Base-by-base conservation (phyloP, 345 rosid species). In the Excoecaria agallocha region DNA sequence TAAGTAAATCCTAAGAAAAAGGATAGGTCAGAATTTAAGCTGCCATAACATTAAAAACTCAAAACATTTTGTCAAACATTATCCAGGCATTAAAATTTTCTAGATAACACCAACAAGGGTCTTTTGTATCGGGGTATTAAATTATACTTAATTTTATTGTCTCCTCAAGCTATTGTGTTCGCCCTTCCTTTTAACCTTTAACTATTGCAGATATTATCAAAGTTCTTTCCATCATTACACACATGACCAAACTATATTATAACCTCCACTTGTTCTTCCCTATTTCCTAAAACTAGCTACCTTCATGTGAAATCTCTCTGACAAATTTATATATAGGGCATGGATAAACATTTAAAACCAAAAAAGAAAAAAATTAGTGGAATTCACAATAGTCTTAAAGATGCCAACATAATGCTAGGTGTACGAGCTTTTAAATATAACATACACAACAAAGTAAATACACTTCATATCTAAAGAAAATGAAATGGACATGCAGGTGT, bases 401-500 rank as follows among this genome's bases (percentile, higher is more conserved):
- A 50, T 16, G 22, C 48, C 38, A 68, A 35, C 45, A 68, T n/a
- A n/a, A n/a, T n/a, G n/a, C n/a, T n/a, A n/a, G n/a, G n/a, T n/a
- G 39, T 60, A 12, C 35, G 19, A 24, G 35, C 12, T 60, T 60
- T 60, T 16, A 19, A 24, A 10, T 17, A 8, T 10, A 54, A 54
- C 22, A 19, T 51, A 51, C 16, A 51, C n/a, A 17, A 54, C 13
- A 4, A 19, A n/a, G n/a, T n/a, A n/a, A n/a, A n/a, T n/a, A n/a
- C n/a, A n/a, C 17, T 69, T 69, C 66, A 65, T 43, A 57, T 70
- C 67, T 49, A 12, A 35, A 16, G 20, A 75, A 60, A 30, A 64
- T 50, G 59, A 50, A 68, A 55, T 41, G 50, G 8, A 43, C 35
- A 74, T 71, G 84, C 90, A 90, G 89, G 93, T 86, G 56, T 77